Evolutionary conservation across 371 early-diverging fungal species (phyloP).

Genomic region (Actinomucor elegans): DNA sequence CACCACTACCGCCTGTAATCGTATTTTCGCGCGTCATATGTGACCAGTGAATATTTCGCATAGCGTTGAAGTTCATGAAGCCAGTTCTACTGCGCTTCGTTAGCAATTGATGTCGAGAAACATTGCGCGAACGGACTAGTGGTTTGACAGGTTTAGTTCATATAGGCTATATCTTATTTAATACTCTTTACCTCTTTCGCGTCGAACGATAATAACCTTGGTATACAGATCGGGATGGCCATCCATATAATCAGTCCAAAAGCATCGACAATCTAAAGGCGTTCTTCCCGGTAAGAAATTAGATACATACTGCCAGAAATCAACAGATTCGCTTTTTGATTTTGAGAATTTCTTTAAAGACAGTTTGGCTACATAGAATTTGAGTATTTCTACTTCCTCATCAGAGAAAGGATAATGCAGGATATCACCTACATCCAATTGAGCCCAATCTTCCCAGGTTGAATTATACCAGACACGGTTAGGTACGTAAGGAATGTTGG

Average conservation of each 20-base stretch:
- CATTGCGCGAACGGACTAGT: no score
- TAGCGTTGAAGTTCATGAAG: background rate
- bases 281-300: constrained; percentile 28
- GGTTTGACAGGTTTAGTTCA: no score
- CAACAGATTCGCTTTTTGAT: no score
- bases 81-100: background rate
- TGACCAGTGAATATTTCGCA: constrained; percentile 13
- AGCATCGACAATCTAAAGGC: constrained; percentile 28
- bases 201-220: constrained; percentile 18
- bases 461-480: constrained; percentile 30
- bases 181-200: constrained; percentile 14
- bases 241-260: constrained; percentile 18
- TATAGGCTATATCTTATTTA: no score
- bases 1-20: constrained; percentile 43
- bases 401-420: constrained; percentile 39
- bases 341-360: background rate
- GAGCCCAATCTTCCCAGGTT: constrained; percentile 50
- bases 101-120: constrained; percentile 3
- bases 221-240: background rate
- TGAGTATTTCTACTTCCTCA: background rate
- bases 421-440: constrained; percentile 31
- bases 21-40: constrained; percentile 18
- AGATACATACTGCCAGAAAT: constrained; percentile 27
- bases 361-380: background rate
- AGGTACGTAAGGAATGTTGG: constrained; percentile 33